A percentile compares a stretch with the other conserved stretches of the same genome.
phyloP scores from a whole-genome alignment of 2,329 filamentous ascomycete species.

The Colletotrichum eleusines region DNA sequence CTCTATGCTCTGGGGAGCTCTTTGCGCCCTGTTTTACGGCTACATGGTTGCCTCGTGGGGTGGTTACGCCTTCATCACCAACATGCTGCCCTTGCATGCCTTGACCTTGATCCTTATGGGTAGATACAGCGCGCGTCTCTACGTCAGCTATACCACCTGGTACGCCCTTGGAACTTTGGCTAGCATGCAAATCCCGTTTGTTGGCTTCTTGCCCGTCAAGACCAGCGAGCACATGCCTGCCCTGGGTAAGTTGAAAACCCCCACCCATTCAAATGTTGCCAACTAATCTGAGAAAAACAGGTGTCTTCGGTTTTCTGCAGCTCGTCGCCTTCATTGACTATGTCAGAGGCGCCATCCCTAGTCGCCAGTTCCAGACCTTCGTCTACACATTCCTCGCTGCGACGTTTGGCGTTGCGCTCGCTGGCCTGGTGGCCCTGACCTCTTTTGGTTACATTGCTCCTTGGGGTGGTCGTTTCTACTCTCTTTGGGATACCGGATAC shows the following conservation, averaged over 20 bases:
- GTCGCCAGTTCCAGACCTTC: slow-evolving; percentile 94
- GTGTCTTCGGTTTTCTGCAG: slow-evolving; percentile 95
- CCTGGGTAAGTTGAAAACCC: slow-evolving; percentile 71
- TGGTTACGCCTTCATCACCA: slow-evolving; percentile 99
- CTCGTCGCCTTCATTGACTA: slow-evolving; percentile 93
- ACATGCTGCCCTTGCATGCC: slow-evolving; percentile 91
- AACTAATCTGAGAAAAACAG: slow-evolving; percentile 57
- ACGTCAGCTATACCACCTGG: slow-evolving; percentile 98
- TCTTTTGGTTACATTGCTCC: slow-evolving; percentile 93
- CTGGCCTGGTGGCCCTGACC: slow-evolving; percentile 86
- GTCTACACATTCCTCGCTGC: slow-evolving; percentile 80
- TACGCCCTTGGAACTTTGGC: slow-evolving; percentile 95
- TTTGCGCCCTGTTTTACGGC: slow-evolving; percentile 96
- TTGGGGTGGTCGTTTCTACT: slow-evolving; percentile 99
- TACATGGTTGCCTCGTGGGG: slow-evolving; percentile 99
- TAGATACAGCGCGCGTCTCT: slow-evolving; percentile 91
- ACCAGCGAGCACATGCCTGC: slow-evolving; percentile 99
- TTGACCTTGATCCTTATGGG: slow-evolving; percentile 98
- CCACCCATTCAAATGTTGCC: neutral
- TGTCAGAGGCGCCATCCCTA: slow-evolving; percentile 86
- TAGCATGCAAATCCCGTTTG: slow-evolving; percentile 99
- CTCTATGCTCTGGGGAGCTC: slow-evolving; percentile 94
- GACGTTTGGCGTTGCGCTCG: slow-evolving; percentile 79
- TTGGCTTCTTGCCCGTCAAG: slow-evolving; percentile 94
- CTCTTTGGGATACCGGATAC: slow-evolving; percentile 97